phyloP scores from a whole-genome alignment of 192 early-diverging fungal genomes.

The Linnemannia zychae region DNA sequence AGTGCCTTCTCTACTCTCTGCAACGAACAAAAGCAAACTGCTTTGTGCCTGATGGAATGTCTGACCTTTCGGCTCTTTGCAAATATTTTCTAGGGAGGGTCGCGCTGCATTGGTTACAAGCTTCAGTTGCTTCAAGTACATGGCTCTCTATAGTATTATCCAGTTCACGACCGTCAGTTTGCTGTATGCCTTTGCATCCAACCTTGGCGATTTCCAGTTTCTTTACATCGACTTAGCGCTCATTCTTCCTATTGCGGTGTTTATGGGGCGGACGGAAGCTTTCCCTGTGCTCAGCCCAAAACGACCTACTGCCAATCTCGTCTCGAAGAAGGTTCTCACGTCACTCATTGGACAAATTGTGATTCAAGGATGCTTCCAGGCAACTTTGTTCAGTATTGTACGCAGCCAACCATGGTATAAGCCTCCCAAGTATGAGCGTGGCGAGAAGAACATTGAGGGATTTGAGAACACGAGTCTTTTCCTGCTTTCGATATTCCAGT shows the following conservation, averaged over 20 bases:
- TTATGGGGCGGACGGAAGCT: slow-evolving; percentile 93
- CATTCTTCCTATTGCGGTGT: slow-evolving; percentile 89
- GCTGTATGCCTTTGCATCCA: slow-evolving; percentile 88
- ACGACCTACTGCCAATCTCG: slow-evolving; percentile 91
- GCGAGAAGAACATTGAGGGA: slow-evolving; percentile 77
- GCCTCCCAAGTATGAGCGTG: slow-evolving; percentile 72
- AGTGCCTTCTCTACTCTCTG: slow-evolving; percentile 24
- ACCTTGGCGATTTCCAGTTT: slow-evolving; percentile 97
- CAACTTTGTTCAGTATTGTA: slow-evolving; percentile 78
- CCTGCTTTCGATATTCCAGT: slow-evolving; percentile 91
- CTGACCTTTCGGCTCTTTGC: not conserved
- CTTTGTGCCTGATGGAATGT: not conserved
- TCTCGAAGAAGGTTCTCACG: slow-evolving; percentile 91
- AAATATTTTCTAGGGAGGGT: slow-evolving; percentile 74
- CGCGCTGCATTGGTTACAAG: slow-evolving; percentile 96
- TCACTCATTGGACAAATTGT: slow-evolving; percentile 93
- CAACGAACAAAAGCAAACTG: not conserved
- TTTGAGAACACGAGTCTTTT: slow-evolving; percentile 96
- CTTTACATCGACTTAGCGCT: slow-evolving; percentile 94
- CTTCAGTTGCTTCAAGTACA: slow-evolving; percentile 99
- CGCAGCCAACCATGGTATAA: slow-evolving; percentile 77
- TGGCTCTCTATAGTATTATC: slow-evolving; percentile 97
- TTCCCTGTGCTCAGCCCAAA: slow-evolving; percentile 79
- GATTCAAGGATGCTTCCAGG: slow-evolving; percentile 87
- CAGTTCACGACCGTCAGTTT: slow-evolving; percentile 97